These are phyloP conservation scores for Calonectria naviculata DNA, from an alignment of 2,329 filamentous ascomycete species.

Conservation along the genomic window DNA sequence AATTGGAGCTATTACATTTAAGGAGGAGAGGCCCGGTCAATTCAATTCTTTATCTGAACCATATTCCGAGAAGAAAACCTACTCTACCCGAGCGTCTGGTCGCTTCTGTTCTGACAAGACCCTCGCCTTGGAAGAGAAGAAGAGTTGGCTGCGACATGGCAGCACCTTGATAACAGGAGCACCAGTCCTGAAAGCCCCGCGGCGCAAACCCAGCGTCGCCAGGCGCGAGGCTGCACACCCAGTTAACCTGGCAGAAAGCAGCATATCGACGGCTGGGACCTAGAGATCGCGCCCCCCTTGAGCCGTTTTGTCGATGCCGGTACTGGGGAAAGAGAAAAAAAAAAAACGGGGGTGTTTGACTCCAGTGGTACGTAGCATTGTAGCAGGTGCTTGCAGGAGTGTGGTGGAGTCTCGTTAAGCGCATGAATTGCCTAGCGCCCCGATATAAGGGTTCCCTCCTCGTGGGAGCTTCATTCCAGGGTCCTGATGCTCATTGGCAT, in stretches of 20 bases:
- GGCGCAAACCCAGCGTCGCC: not conserved
- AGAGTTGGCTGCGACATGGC: not conserved
- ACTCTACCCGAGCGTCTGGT: slow-evolving; percentile 9
- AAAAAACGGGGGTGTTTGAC: not conserved
- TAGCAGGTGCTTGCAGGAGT: not conserved
- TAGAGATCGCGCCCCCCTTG: slow-evolving; percentile 14
- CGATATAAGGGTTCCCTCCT: not conserved
- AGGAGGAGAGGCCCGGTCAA: not conserved
- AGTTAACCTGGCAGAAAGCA: slow-evolving; percentile 19
- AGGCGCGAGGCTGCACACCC: slow-evolving; percentile 1
- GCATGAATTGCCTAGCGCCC: slow-evolving; percentile 7
- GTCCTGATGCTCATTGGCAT: not conserved
- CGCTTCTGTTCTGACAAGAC: slow-evolving; percentile 26
- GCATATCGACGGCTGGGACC: slow-evolving; percentile 22
- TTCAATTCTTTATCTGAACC: slow-evolving; percentile 1
- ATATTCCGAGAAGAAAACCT: not conserved
- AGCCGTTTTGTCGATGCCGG: not conserved
- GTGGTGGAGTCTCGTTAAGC: not conserved
- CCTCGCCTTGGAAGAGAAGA: slow-evolving; percentile 38
- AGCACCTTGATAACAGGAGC: not conserved
- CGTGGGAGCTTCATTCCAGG: not conserved
- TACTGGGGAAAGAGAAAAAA: not conserved
- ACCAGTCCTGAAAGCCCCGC: not conserved
- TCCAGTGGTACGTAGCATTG: not conserved
- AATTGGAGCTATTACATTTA: slow-evolving; percentile 2